phyloP scores from a whole-genome alignment of 768 basidiomycete genomes.

The Rhizopogon roseolus region DNA sequence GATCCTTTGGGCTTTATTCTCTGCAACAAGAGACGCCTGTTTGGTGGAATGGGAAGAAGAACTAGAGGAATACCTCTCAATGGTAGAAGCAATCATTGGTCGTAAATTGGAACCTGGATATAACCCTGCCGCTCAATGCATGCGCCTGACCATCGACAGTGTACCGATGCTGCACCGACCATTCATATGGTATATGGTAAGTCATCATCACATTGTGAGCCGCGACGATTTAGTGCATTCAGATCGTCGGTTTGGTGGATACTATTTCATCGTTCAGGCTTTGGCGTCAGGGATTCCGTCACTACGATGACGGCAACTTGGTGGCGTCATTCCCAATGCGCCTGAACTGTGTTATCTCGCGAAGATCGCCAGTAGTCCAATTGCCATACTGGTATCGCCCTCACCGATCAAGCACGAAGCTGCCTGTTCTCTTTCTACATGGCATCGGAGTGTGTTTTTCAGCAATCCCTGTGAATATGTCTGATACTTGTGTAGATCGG shows the following conservation, averaged over 20 bases:
- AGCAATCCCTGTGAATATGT: neutral
- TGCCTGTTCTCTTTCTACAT: slow-evolving; percentile 60
- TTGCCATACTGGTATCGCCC: slow-evolving; percentile 46
- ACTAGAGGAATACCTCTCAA: slow-evolving; percentile 39
- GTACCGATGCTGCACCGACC: slow-evolving; percentile 55
- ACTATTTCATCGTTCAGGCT: slow-evolving; percentile 36
- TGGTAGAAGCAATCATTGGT: slow-evolving; percentile 37
- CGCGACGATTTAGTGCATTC: neutral
- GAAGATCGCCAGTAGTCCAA: slow-evolving; percentile 25
- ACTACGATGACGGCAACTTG: slow-evolving; percentile 37
- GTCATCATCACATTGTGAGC: slow-evolving; percentile 10
- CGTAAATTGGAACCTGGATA: slow-evolving; percentile 36
- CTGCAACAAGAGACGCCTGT: slow-evolving; percentile 27
- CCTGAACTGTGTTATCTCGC: slow-evolving; percentile 40
- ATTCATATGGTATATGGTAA: slow-evolving; percentile 58
- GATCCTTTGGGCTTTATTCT: slow-evolving; percentile 65
- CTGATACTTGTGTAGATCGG: slow-evolving; percentile 44
- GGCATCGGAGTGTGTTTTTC: slow-evolving; percentile 53
- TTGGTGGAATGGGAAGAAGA: slow-evolving; percentile 44
- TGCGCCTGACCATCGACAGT: slow-evolving; percentile 53
- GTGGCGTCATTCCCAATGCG: slow-evolving; percentile 51
- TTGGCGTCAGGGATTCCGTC: slow-evolving; percentile 43
- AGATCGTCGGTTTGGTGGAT: slow-evolving; percentile 56
- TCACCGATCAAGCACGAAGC: slow-evolving; percentile 41
- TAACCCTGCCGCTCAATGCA: slow-evolving; percentile 33